Conservation (phyloP, 805 yeast genomes). For the Hemisphaericaspora nanyangensis region DNA sequence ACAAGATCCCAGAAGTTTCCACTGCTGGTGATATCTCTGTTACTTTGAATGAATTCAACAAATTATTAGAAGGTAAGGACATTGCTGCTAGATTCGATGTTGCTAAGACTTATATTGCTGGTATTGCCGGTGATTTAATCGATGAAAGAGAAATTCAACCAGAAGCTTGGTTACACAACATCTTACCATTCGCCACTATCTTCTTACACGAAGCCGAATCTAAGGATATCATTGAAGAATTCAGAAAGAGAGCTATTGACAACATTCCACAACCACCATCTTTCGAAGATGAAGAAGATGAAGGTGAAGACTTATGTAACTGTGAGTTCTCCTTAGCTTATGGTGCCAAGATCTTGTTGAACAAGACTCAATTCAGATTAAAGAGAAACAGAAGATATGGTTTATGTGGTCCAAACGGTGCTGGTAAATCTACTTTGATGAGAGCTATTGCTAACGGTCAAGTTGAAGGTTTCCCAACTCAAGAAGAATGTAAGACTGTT, state of each 20-base stretch:
- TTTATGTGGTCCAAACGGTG: constrained; percentile 69
- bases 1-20: constrained; percentile 92
- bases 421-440: constrained; percentile 66
- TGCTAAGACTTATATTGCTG: constrained; percentile 81
- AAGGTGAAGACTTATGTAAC: constrained; percentile 99
- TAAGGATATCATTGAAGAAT: constrained; percentile 80
- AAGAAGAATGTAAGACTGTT: constrained; percentile 98
- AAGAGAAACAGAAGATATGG: constrained; percentile 99
- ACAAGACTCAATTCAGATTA: constrained; percentile 98
- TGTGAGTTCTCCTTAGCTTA: constrained; percentile 99
- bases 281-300: constrained; percentile 96
- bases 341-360: constrained; percentile 99
- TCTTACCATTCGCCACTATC: constrained; percentile 92
- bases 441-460: constrained; percentile 96
- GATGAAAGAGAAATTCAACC: constrained; percentile 95
- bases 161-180: constrained; percentile 81
- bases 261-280: constrained; percentile 96
- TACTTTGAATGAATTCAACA: constrained; percentile 76
- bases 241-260: constrained; percentile 94
- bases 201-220: constrained; percentile 93
- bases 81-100: constrained; percentile 73
- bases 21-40: constrained; percentile 96
- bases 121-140: constrained; percentile 97
- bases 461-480: constrained; percentile 99
- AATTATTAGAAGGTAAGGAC: constrained; percentile 64